Evolutionary conservation across 2,329 filamentous ascomycete species (phyloP), one percentile per base, ranked within the genome.

Genomic region (Exophiala spinifera): DNA sequence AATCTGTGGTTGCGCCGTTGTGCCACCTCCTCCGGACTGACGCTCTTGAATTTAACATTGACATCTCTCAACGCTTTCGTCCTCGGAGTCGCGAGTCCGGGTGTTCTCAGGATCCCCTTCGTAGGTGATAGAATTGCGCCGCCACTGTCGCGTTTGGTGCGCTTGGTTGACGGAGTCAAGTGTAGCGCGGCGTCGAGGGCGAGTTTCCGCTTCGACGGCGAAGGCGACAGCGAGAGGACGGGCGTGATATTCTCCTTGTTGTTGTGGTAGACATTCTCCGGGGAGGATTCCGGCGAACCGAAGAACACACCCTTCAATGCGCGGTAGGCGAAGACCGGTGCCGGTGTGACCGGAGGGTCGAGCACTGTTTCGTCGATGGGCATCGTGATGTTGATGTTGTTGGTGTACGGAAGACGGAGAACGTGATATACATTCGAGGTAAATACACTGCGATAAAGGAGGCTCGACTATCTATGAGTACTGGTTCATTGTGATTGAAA

Each of bases 291-390:
- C 13, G 83, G 83, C 0, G 83, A 86, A 21, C 83, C 83, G 69
- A 84, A 86, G 52, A 87, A 70, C 40, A 82, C 80, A 57, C 83
- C 81, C 63, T 82, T 84, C 69, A 86, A 84, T 14, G 84, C 84
- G 64, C 84, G 83, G 52, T 85, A 79, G 15, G 83, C 83, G 66
- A 87, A 87, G 19, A 86, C 76, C 44, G 83, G 83, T 44, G 83
- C 84, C 7, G 84, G 84, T 1, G 84, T 86, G 61, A 85, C 81
- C 46, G 82, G 83, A 5, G 79, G 72, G 39, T 85, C 82, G 55
- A 78, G 65, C 55, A 73, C 70, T 39, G 70, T 72, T n/a, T 59
- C 56, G 11, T 64, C 49, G 46, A 37, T 19, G 42, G 56, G 40
- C 58, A 62, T 62, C 5, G 20, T 10, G 36, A n/a, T 33, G 46